These are phyloP conservation scores for Aspergillus hortae DNA, from an alignment of 2,329 filamentous ascomycete genomes.

Conservation along the genomic window DNA sequence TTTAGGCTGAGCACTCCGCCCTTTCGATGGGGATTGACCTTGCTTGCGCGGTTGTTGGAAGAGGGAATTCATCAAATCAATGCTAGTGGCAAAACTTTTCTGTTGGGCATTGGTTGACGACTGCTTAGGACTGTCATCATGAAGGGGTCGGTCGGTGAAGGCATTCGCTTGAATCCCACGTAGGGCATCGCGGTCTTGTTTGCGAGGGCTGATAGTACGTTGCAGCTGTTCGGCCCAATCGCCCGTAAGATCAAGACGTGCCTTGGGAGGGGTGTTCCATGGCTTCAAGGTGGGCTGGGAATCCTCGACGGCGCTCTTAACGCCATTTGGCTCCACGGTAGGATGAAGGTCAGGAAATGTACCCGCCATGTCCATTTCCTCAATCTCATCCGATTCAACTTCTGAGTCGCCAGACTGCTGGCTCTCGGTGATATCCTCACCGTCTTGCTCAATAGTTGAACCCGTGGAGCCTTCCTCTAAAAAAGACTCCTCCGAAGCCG, in stretches of 20 bases:
- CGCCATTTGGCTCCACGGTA: conserved; percentile 69
- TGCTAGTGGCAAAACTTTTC: conserved; percentile 76
- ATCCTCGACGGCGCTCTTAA: conserved; percentile 44
- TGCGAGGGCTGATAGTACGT: conserved; percentile 89
- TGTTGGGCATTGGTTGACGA: conserved; percentile 28
- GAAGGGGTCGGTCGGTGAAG: conserved; percentile 47
- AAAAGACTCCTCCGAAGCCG: conserved; percentile 66
- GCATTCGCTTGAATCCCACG: conserved; percentile 61
- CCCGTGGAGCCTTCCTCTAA: conserved; percentile 88
- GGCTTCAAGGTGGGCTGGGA: conserved; percentile 29
- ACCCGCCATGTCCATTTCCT: conserved; percentile 80
- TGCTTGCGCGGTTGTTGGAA: conserved; percentile 65
- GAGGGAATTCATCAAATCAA: conserved; percentile 93
- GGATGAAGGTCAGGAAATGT: conserved; percentile 70
- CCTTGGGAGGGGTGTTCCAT: conserved; percentile 52
- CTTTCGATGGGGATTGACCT: conserved; percentile 47
- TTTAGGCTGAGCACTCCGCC: conserved; percentile 55
- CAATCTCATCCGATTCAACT: conserved; percentile 59
- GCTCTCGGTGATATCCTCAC: conserved; percentile 47
- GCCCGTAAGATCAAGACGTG: conserved; percentile 59
- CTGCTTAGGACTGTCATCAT: conserved; percentile 31
- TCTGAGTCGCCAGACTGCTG: conserved; percentile 62
- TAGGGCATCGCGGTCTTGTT: conserved; percentile 77
- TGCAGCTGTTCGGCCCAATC: conserved; percentile 94
- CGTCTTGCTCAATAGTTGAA: conserved; percentile 63